Evolutionary conservation across 2,329 filamentous ascomycete species (phyloP), one percentile per base, ranked within the genome.

Genomic region (Fusarium pseudonygamai): DNA sequence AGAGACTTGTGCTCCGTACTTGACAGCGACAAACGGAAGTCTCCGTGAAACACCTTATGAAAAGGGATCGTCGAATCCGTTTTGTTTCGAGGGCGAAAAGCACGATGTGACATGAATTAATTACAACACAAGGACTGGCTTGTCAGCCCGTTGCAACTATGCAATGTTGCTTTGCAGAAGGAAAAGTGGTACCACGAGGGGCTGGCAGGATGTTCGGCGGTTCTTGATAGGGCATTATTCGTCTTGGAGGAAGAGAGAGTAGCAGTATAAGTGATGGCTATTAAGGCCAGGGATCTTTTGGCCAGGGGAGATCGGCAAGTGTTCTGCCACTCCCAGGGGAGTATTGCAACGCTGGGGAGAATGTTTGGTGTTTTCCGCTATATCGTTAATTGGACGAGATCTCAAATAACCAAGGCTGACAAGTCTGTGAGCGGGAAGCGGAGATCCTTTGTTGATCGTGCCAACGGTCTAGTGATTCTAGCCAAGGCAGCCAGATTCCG

Each of bases 101-200:
- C 56, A 55, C 75, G 64, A 76, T 75, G 72, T 65, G 60, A 77
- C 75, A 61, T 68, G 63, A 73, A 72, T 74, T 64, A 69, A 73
- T 74, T 64, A 71, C 72, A 77, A 67, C 66, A 64, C 63, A 26
- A 60, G 69, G 67, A 60, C 67, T 53, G 53, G 63, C 53, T 58
- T 52, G 62, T 64, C 52, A 60, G 61, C 64, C 64, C 65, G 50
- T 49, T 75, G 62, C 58, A 60, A 71, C 73, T 65, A 71, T 68
- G 63, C 61, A 75, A 75, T 75, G 63, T 74, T 74, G 60, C 59
- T 64, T 68, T 68, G 71, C 42, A 64, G 58, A 64, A 59, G 50
- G 49, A 67, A 67, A 75, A 72, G 72, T 77, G 70, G 75, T 43
- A 58, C 74, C 72, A 72, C 40, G 50, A 64, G 49, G 73, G 62